Evolutionary conservation across 257 asterid species (phyloP).

Genomic region (Cordia subcordata): DNA sequence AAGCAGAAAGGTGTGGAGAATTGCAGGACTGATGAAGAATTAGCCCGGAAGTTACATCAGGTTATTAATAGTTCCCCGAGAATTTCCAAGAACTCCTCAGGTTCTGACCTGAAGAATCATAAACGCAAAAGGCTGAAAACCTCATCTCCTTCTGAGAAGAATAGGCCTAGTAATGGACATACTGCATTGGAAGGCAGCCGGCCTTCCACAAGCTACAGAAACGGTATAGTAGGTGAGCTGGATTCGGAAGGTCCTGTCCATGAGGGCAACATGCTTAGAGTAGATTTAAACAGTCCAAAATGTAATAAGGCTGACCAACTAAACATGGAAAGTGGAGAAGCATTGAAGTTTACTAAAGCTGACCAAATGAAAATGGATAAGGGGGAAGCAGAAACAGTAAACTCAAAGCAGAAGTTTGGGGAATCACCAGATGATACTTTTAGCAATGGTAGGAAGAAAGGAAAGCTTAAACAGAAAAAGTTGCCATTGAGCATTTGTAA

Average conservation of each 20-base stretch:
- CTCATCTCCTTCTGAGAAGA: constrained; percentile 22
- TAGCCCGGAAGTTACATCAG: constrained; percentile 60
- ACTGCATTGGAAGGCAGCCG: constrained; percentile 25
- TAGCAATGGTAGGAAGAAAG: constrained; percentile 57
- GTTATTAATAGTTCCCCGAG: constrained; percentile 72
- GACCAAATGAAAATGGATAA: constrained; percentile 36
- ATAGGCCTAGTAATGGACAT: constrained; percentile 20
- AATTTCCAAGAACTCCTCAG: constrained; percentile 47
- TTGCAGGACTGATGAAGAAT: constrained; percentile 58
- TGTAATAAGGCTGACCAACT: constrained; percentile 22
- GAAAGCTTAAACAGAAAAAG: constrained; percentile 70
- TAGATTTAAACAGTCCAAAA: constrained; percentile 44
- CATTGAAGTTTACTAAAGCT: constrained; percentile 21
- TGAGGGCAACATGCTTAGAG: constrained; percentile 31
- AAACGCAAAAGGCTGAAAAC: constrained; percentile 53
- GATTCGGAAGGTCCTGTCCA: constrained; percentile 29
- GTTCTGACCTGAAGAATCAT: constrained; percentile 33
- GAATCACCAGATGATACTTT: constrained; percentile 36
- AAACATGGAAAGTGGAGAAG: constrained; percentile 31
- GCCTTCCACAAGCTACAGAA: constrained; percentile 23
- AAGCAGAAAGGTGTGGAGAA: constrained; percentile 39
- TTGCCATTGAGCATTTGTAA: constrained; percentile 82
- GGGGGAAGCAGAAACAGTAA: constrained; percentile 26
- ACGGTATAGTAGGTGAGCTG: constrained; percentile 27
- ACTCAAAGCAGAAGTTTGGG: constrained; percentile 20